Conservation (phyloP, 2,329 filamentous ascomycete genomes). For the Alternaria gansuensis region DNA sequence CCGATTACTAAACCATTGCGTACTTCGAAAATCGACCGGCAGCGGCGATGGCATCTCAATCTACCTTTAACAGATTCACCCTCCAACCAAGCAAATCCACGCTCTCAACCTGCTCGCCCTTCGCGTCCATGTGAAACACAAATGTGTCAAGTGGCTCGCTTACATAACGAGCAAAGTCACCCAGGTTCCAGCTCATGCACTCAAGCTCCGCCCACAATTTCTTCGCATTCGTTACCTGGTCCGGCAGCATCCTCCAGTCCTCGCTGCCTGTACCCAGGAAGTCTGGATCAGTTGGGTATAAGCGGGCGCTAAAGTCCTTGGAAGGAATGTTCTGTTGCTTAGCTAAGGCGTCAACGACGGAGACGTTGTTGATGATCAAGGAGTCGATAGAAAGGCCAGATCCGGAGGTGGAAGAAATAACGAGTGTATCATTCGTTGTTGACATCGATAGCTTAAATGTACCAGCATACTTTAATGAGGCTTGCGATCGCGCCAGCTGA, state of each 20-base stretch:
- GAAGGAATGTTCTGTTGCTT: slow-evolving; percentile 12
- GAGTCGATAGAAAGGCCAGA: slow-evolving; percentile 33
- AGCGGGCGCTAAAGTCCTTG: slow-evolving; percentile 27
- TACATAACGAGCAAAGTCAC: slow-evolving; percentile 32
- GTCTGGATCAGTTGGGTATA: slow-evolving; percentile 38
- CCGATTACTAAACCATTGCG: slow-evolving; percentile 59
- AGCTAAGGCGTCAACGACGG: slow-evolving; percentile 28
- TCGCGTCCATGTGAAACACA: slow-evolving; percentile 23
- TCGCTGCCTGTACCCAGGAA: slow-evolving; percentile 24
- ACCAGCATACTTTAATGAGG: slow-evolving; percentile 30
- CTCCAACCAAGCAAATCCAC: slow-evolving; percentile 33
- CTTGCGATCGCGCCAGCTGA: slow-evolving; percentile 29
- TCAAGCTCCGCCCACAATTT: slow-evolving; percentile 32
- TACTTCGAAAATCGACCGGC: neutral
- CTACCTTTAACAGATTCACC: slow-evolving; percentile 16
- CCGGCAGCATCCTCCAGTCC: slow-evolving; percentile 31
- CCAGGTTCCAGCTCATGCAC: slow-evolving; percentile 35
- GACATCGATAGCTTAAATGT: slow-evolving; percentile 27
- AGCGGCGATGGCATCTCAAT: slow-evolving; percentile 1
- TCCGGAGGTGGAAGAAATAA: slow-evolving; percentile 18
- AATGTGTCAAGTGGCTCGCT: slow-evolving; percentile 34
- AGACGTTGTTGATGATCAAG: slow-evolving; percentile 29
- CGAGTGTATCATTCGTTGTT: slow-evolving; percentile 23
- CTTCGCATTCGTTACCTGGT: slow-evolving; percentile 16
- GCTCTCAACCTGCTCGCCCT: slow-evolving; percentile 7